Evolutionary conservation across 257 asterid genomes (phyloP).

Genomic region (Capsicum rhomboideum): DNA sequence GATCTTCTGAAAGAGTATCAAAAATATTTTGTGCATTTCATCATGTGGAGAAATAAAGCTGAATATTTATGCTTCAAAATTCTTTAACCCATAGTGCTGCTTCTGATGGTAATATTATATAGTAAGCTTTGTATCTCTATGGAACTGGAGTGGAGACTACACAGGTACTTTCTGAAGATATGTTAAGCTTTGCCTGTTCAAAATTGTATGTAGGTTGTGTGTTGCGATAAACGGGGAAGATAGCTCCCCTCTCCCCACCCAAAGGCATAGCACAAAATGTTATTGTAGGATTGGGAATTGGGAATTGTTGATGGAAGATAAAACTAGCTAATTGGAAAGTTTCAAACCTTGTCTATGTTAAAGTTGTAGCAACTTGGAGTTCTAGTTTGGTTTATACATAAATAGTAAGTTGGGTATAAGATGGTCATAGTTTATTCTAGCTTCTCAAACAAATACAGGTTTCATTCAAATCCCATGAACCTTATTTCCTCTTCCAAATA

Average conservation of each 20-base stretch:
- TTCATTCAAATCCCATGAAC: not conserved
- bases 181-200: not conserved
- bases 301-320: not conserved
- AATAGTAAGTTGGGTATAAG: not conserved
- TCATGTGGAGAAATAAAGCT: not conserved
- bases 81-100: not conserved
- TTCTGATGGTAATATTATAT: not conserved
- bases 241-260: not conserved
- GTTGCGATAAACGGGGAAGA: not conserved
- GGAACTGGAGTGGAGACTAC: not conserved
- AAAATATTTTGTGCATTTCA: not conserved
- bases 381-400: not conserved
- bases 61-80: not conserved
- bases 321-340: not conserved
- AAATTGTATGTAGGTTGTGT: not conserved
- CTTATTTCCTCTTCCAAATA: not conserved
- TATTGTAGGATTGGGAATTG: not conserved
- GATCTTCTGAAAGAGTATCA: not conserved
- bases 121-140: not conserved
- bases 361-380: not conserved
- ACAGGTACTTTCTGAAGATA: not conserved
- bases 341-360: not conserved
- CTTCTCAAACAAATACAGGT: not conserved
- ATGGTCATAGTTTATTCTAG: not conserved
- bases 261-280: not conserved